Evolutionary conservation across 495 filamentous ascomycete genomes (phyloP).

Genomic region (Penicillium paradoxum): DNA sequence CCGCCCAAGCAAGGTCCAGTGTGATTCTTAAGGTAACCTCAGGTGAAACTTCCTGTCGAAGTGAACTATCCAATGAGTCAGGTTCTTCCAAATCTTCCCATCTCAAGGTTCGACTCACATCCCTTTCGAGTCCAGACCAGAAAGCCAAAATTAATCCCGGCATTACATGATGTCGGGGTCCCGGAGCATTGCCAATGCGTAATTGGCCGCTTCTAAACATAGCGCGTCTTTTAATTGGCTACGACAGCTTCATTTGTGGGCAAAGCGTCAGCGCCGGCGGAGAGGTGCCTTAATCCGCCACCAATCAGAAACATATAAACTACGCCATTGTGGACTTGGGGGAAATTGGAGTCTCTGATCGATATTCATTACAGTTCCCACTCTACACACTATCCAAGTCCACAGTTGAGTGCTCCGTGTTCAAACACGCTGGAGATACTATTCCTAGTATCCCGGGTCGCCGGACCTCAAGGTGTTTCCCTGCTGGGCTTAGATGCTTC

Average conservation of each 20-base stretch:
- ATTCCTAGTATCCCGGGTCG: not conserved
- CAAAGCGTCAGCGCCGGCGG: constrained; percentile 17
- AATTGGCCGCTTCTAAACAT: constrained; percentile 23
- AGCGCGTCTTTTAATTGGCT: not conserved
- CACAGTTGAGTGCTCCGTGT: not conserved
- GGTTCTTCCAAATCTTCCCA: not conserved
- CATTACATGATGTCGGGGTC: constrained; percentile 13
- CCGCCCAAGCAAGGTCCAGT: constrained; percentile 22
- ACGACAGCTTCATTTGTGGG: constrained; percentile 3
- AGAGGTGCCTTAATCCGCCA: constrained; percentile 10
- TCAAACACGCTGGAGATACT: not conserved
- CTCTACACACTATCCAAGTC: not conserved
- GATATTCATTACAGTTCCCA: not conserved
- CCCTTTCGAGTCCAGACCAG: constrained; percentile 10
- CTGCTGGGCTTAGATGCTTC: constrained; percentile 4
- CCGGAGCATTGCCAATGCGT: constrained; percentile 5
- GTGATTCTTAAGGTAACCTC: constrained; percentile 1
- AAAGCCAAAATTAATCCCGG: constrained; percentile 1
- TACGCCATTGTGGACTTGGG: constrained; percentile 1
- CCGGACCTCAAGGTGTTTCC: not conserved
- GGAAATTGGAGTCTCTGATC: constrained; percentile 14
- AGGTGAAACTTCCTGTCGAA: constrained; percentile 12
- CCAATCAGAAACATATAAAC: constrained; percentile 11
- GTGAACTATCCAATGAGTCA: not conserved
- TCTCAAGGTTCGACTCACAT: not conserved